Evolutionary conservation across 225 moss, liverwort and hornwort genomes (phyloP), one percentile per base, ranked within the genome.

Genomic region (Physcomitrium patens): DNA sequence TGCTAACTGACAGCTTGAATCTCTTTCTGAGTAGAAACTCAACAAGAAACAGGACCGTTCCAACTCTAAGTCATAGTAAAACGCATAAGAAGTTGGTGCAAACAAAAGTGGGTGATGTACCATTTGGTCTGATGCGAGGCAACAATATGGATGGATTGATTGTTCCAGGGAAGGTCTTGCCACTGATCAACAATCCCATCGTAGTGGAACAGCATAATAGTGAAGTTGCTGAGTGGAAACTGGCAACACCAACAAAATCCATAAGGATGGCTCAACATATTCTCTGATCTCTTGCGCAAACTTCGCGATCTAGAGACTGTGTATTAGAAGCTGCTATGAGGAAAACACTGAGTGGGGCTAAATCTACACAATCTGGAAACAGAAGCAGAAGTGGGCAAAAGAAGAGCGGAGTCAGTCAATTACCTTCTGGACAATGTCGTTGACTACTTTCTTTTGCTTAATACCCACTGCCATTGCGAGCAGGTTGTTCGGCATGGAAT

Each of bases 391-490:
- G 9, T 19, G 37, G 10, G 43, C 7, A 24, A 3, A 1, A 12
- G 49, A 12, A 12, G 43, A 65, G 28, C 8, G 41, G 56, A 3
- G 28, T 48, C 14, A 27, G 45, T 51, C 3, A 37, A 15, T 7
- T 27, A 93, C 94, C 93, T 99, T 95, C 15, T 77, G 79, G 8
- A 99, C 82, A 42, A 99, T 95, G 17, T 80, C 77, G 26, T 95
- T 77, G 9, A 99, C 99, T 1, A 28, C 71, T 44, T 53, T 45
- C 84, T 91, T 99, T 67, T 99, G 99, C 78, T 92, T 89, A 73
- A 99, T 76, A 41, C 99, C 99, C 9, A 99, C 91, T 3, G 99
- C 80, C 90, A 99, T 90, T 22, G 95, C 95, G 72, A 99, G 46
- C 73, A 99, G 79, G 74, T 95, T 99, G 60, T 81, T 87, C 13